phyloP scores from a whole-genome alignment of 2,329 filamentous ascomycete species.

The Cladobotryum mycophilum region DNA sequence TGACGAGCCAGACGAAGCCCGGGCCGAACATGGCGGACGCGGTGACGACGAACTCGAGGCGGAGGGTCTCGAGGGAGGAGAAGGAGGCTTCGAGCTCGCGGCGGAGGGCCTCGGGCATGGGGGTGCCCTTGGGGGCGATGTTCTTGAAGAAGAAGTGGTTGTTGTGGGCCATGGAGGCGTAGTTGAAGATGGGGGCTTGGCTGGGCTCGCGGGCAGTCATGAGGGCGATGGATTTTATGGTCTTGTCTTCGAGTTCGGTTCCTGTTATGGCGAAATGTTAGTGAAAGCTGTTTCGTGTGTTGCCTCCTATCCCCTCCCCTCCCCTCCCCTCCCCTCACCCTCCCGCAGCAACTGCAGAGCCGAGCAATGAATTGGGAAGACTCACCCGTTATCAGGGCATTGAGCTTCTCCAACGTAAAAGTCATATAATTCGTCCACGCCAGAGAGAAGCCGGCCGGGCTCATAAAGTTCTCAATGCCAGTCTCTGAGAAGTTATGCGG shows the following conservation, averaged over 20 bases:
- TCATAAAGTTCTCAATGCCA: conserved; percentile 65
- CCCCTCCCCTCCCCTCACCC: too few relatives aligned
- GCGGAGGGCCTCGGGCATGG: conserved; percentile 52
- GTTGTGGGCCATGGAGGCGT: conserved; percentile 94
- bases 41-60: conserved; percentile 70
- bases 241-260: conserved; percentile 55
- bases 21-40: conserved; percentile 92
- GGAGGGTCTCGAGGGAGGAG: conserved; percentile 75
- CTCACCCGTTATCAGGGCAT: conserved; percentile 65
- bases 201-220: conserved; percentile 72
- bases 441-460: conserved; percentile 60
- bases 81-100: conserved; percentile 63
- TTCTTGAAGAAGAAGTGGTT: conserved; percentile 74
- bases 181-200: conserved; percentile 81
- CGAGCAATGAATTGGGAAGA: conserved; percentile 12
- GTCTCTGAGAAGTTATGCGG: conserved; percentile 38
- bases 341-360: background rate
- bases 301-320: background rate
- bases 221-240: conserved; percentile 63
- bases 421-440: conserved; percentile 81
- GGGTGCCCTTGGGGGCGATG: conserved; percentile 35
- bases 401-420: conserved; percentile 68
- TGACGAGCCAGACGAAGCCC: conserved; percentile 93
- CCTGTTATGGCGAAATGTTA: conserved; percentile 37
- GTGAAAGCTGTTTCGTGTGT: conserved; percentile 7